These are phyloP conservation scores for Smittium culicis DNA, from an alignment of 371 early-diverging fungal species.

Conservation along the genomic window DNA sequence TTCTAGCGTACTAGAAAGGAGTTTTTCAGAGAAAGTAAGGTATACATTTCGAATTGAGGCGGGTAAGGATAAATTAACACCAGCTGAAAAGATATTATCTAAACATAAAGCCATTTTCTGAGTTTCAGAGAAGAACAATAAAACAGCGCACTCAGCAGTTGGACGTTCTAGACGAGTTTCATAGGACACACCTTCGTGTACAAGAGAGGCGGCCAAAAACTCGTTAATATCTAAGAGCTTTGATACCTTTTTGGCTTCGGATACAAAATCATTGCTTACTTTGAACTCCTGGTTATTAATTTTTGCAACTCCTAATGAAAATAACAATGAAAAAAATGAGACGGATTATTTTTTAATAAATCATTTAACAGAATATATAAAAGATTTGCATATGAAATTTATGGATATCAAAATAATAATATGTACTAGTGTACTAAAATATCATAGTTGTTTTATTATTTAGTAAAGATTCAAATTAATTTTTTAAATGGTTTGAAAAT, in stretches of 20 bases:
- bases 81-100: slow-evolving; percentile 42
- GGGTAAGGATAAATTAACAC: slow-evolving; percentile 34
- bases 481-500: too few relatives aligned
- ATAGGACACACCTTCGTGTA: slow-evolving; percentile 44
- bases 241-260: slow-evolving; percentile 49
- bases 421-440: background rate
- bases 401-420: background rate
- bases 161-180: slow-evolving; percentile 38
- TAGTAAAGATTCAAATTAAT: background rate
- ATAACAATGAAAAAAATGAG: background rate
- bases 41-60: slow-evolving; percentile 31
- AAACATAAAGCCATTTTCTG: slow-evolving; percentile 46
- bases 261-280: slow-evolving; percentile 54
- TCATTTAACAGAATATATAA: background rate
- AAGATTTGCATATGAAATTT: background rate
- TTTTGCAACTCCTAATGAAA: slow-evolving; percentile 20
- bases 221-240: slow-evolving; percentile 72
- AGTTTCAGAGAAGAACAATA: slow-evolving; percentile 53
- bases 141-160: slow-evolving; percentile 52
- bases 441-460: background rate
- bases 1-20: slow-evolving; percentile 28
- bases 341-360: background rate
- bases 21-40: slow-evolving; percentile 30
- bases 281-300: slow-evolving; percentile 37
- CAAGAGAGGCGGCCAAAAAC: slow-evolving; percentile 51